Base-by-base conservation (phyloP, 2,329 filamentous ascomycete genomes). In the Calonectria henricotiae region DNA sequence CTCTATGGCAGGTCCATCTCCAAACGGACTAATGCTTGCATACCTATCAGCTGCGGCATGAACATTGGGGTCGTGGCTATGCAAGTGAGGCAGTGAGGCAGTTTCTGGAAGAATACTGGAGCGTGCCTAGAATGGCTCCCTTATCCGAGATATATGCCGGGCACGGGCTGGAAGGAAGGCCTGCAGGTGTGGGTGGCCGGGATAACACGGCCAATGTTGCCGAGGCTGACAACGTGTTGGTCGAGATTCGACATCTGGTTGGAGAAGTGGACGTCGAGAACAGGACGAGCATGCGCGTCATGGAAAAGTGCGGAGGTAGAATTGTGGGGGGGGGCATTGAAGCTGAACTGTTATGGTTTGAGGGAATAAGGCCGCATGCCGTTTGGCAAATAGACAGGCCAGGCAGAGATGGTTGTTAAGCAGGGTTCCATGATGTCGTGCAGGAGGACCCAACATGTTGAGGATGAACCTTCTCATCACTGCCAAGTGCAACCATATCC, bases 101-200 rank as follows among this genome's bases (percentile, higher is more conserved):
- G 20, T 68, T 68, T 41, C 66, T 68, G n/a, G 54, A 51, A 5
- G 49, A 68, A 30, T 68, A 64, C 51, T 68, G 61, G 61, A 60
- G 61, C 60, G 30, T 15, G 12, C 49, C 39, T 2, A 37, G 41
- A 39, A 58, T 25, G 12, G 61, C 47, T 9, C 66, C 61, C 27
- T 7, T 8, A 30, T 44, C 55, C 37, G 55, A 44, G 6, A 32
- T 44, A 41, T 61, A 44, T 32, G 55, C 55, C 37, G 39, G 27
- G 1, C 37, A 44, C n/a, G 27, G 39, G 15, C 39, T 17, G 20
- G 39, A 25, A 11, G 37, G 23, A 11, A 30, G 15, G 30, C 37
- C 23, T 44, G 17, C 39, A 61, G 15, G 35, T 32, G 25, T 25
- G 23, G 15, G 37, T 58, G 12, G 3, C 20, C 35, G 30, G 32